Base-by-base conservation (phyloP, 2,329 filamentous ascomycete species). In the Chaetomium globosum region DNA sequence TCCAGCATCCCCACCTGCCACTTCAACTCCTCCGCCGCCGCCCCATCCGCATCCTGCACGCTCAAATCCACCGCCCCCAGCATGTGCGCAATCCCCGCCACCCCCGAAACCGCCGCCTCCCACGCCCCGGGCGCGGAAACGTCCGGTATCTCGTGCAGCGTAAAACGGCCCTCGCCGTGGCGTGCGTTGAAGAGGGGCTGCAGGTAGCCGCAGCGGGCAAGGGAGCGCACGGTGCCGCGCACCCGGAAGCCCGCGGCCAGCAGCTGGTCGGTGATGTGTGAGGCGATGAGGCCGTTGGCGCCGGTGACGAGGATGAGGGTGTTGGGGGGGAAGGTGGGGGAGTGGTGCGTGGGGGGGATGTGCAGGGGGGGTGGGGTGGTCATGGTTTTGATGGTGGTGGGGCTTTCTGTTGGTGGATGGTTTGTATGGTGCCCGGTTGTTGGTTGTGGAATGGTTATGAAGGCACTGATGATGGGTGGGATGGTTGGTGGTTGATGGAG, bases 221-320 rank as follows among this genome's bases (percentile, higher is more conserved):
- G 63, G 28, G 71, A 71, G 23, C 78, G 75, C 16, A 79, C 78
- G 16, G 78, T 79, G 31, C 78, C 78, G 23, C 78, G 72, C n/a
- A 80, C 78, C n/a, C 64, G 69, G 67, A 78, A 79, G 19, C 77
- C 78, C 2, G 71, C 60, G 8, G 68, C 21, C 1, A 81, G 74
- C 21, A 80, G 71, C 1, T 73, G 70, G 8, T 77, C 75, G 58
- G 75, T 70, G 59, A 75, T 76, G 70, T 80, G 78, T 54, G 76
- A 75, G 13, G 75, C 79, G 30, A 80, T 76, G 64, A 79, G 79
- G 68, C 78, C 78, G 67, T 80, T 81, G 64, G 75, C 76, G 52
- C 78, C 79, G 0, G 78, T 80, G 31, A 80, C 77, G 28, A 76
- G 73, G 30, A 80, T 64, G 6, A 70, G 65, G 13, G 70, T 67